These are phyloP conservation scores for Madurella mycetomatis DNA, from an alignment of 2,329 filamentous ascomycete species.

Conservation along the genomic window DNA sequence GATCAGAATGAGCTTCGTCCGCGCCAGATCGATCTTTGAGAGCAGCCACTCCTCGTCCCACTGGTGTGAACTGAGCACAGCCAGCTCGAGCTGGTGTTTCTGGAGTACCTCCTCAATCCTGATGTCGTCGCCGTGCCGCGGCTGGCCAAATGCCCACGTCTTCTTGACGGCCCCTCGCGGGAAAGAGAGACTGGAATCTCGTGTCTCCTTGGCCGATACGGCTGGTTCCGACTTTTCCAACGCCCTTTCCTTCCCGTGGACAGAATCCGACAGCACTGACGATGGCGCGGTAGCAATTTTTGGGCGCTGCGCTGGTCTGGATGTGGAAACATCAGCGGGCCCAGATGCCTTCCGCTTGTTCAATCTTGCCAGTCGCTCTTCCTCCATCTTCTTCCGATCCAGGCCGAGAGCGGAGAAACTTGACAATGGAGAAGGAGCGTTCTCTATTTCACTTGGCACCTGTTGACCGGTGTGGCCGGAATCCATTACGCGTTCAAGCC, in stretches of 20 bases:
- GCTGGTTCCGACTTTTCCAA: background rate
- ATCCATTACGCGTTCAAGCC: background rate
- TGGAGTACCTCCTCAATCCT: conserved; percentile 85
- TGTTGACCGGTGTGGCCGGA: background rate
- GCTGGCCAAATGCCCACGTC: conserved; percentile 67
- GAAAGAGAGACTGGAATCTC: conserved; percentile 36
- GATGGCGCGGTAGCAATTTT: background rate
- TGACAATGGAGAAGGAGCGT: conserved; percentile 9
- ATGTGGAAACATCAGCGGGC: background rate
- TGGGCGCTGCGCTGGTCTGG: conserved; percentile 15
- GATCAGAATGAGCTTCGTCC: conserved; percentile 59
- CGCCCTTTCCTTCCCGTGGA: background rate
- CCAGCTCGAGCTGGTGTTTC: conserved; percentile 64
- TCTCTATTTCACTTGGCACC: conserved; percentile 10
- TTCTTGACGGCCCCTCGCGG: conserved; percentile 68
- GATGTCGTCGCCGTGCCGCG: conserved; percentile 65
- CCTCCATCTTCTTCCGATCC: conserved; percentile 79
- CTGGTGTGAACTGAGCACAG: conserved; percentile 80
- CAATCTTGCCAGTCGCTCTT: conserved; percentile 69
- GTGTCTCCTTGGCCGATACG: background rate
- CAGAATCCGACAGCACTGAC: background rate
- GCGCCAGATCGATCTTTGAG: conserved; percentile 59
- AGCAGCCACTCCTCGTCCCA: conserved; percentile 81
- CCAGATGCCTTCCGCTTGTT: conserved; percentile 46
- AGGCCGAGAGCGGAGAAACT: conserved; percentile 48